These are phyloP conservation scores for Polytrichum formosum DNA, from an alignment of 225 moss, liverwort and hornwort genomes.

Conservation along the genomic window DNA sequence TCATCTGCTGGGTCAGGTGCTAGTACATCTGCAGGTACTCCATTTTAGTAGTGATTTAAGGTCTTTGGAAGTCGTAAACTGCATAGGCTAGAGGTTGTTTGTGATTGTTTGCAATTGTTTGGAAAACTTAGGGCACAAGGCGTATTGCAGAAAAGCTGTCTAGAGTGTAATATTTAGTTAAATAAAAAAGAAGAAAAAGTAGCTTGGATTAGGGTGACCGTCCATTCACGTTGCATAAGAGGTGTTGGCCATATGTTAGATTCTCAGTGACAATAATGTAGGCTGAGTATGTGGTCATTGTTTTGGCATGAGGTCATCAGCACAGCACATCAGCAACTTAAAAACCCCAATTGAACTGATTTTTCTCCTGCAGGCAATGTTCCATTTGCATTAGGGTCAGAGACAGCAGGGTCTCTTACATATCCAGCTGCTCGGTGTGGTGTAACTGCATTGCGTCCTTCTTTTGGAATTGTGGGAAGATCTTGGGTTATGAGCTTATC, in stretches of 20 bases:
- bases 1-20: constrained; percentile 37
- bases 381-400: constrained; percentile 60
- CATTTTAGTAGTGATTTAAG: background rate
- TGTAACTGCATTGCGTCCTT: constrained; percentile 55
- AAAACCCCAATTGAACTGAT: background rate
- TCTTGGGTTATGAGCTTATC: constrained; percentile 64
- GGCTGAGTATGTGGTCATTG: background rate
- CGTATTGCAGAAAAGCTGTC: no score
- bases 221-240: no score
- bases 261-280: background rate
- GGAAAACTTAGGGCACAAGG: no score
- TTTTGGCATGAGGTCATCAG: no score
- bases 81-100: no score
- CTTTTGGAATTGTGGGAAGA: constrained; percentile 76
- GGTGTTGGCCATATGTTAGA: no score
- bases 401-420: constrained; percentile 63
- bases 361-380: constrained; percentile 41
- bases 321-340: no score
- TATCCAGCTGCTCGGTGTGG: constrained; percentile 60
- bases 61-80: no score
- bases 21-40: constrained; percentile 26
- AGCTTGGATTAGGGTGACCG: no score
- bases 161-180: no score
- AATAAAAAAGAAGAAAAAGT: no score
- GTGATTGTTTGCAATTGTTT: no score